Evolutionary conservation across 768 basidiomycete genomes (phyloP), one percentile per base, ranked within the genome.

Genomic region (Pholiota microspora): DNA sequence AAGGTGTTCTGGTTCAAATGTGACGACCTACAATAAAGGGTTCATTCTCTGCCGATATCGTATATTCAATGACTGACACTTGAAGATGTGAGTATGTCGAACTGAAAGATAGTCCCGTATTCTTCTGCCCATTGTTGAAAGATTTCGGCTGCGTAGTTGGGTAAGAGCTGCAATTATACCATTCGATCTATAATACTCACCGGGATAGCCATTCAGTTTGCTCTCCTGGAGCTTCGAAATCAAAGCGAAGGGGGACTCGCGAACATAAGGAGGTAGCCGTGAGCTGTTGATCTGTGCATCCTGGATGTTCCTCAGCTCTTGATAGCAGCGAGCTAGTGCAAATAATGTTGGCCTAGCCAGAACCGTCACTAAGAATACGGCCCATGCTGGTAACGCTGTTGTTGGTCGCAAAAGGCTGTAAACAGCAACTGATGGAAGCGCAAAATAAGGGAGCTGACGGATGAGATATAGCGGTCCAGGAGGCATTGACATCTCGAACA

Each of bases 1-100:
- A 58, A 81, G 66, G 56, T 80, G 66, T 36, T 76, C 75, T 5
- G 80, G 80, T 51, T 81, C 78, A 42, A 64, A 54, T 0, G 75
- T 56, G 52, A 76, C 60, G 34, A 76, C 63, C 77, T 79, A 31
- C 6, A 31, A 31, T 31, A n/a, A 45, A 24, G 40, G 18, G 40
- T 28, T 34, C 12, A 28, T 38, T n/a, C n/a, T n/a, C n/a, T n/a
- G n/a, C n/a, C n/a, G n/a, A n/a, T 31, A 31, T 31, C 7, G 12
- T 31, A 31, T 6, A 31, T 31, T 12, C 7, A 6, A 31, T 31
- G 29, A 6, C 29, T 12, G 12, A 12, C 6, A 31, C 29, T 31
- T 31, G 29, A 64, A 55, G 73, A 70, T 3, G 66, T 63, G 28
- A 72, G 44, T 16, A 73, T 36, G 28, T 63, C 62, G 31, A 73